phyloP scores from a whole-genome alignment of 2,329 filamentous ascomycete species.

The Pyrenophora teres region DNA sequence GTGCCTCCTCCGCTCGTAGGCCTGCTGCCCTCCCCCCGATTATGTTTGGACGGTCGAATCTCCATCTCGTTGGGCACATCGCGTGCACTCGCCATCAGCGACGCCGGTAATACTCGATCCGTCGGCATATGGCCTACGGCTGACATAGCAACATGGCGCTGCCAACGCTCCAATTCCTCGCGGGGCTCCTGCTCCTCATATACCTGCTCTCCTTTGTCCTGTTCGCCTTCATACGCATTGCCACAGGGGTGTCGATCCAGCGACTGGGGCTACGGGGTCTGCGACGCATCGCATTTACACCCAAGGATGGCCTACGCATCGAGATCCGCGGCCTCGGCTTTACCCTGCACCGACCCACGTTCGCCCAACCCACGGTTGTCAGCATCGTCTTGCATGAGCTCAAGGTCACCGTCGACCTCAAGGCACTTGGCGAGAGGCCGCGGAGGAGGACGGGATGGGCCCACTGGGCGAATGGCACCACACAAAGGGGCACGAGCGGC shows the following conservation, averaged over 20 bases:
- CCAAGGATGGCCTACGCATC: slow-evolving; percentile 84
- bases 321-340: slow-evolving; percentile 88
- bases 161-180: slow-evolving; percentile 68
- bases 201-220: slow-evolving; percentile 92
- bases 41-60: slow-evolving; percentile 35
- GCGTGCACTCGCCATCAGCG: slow-evolving; percentile 32
- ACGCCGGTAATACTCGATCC: slow-evolving; percentile 19
- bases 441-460: slow-evolving; percentile 38
- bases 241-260: slow-evolving; percentile 94
- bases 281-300: slow-evolving; percentile 86
- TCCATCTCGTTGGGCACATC: slow-evolving; percentile 28
- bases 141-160: slow-evolving; percentile 50
- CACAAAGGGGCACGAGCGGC: slow-evolving; percentile 25
- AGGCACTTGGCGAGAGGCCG: slow-evolving; percentile 58
- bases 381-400: slow-evolving; percentile 88
- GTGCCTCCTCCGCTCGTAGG: slow-evolving; percentile 19
- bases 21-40: slow-evolving; percentile 24
- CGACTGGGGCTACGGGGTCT: slow-evolving; percentile 91
- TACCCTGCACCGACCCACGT: slow-evolving; percentile 88
- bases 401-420: slow-evolving; percentile 79
- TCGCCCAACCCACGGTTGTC: slow-evolving; percentile 95
- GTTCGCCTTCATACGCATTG: slow-evolving; percentile 88
- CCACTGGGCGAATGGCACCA: slow-evolving; percentile 39
- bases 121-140: slow-evolving; percentile 30
- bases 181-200: slow-evolving; percentile 81